phyloP scores from a whole-genome alignment of 208 protist species.

The Crithidia sp. region DNA sequence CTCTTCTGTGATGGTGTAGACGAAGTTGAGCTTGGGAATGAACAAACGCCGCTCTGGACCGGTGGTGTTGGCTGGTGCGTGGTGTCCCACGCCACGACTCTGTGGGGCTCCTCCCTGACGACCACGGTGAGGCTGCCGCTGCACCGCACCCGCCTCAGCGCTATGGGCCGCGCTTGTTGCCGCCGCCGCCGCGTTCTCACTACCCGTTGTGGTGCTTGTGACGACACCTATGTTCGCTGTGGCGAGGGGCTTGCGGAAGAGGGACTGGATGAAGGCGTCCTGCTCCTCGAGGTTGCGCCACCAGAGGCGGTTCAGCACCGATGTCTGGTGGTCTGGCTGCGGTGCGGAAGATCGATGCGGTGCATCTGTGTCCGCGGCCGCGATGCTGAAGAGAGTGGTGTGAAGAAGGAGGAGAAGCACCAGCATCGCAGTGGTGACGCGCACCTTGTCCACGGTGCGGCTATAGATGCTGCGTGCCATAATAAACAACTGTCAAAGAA shows the following conservation, averaged over 20 bases:
- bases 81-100: background rate
- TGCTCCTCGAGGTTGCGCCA: constrained; percentile 10
- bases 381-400: background rate
- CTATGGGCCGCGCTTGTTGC: background rate
- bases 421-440: background rate
- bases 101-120: background rate
- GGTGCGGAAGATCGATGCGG: background rate
- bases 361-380: background rate
- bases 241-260: constrained; percentile 7
- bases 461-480: background rate
- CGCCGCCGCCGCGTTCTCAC: background rate
- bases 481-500: background rate
- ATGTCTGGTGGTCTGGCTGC: background rate
- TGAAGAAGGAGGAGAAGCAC: background rate
- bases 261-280: constrained; percentile 2
- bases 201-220: background rate
- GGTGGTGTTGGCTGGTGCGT: constrained; percentile 16
- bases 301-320: constrained; percentile 9
- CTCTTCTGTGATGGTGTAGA: constrained; percentile 7
- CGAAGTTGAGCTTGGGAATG: constrained; percentile 12
- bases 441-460: background rate
- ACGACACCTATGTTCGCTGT: constrained; percentile 10
- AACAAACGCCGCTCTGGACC: background rate
- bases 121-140: background rate
- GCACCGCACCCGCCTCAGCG: background rate